Conservation (phyloP, 768 basidiomycete genomes). For the Macrolepiota fuliginosa region DNA sequence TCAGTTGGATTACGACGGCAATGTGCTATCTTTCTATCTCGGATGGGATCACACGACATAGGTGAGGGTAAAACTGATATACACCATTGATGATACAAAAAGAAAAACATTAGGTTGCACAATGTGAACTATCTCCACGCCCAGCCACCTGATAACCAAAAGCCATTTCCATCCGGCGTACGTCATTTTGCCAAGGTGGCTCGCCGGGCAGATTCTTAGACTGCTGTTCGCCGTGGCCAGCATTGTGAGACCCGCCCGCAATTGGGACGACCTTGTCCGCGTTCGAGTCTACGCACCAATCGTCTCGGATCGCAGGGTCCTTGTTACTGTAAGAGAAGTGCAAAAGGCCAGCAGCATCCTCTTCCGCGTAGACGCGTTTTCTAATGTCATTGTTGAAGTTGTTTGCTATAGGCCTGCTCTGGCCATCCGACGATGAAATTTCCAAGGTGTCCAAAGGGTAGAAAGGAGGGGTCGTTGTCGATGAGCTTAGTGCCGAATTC, state of each 20-base stretch:
- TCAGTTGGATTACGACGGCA: neutral
- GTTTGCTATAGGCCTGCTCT: neutral
- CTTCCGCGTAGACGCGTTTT: neutral
- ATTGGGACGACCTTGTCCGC: neutral
- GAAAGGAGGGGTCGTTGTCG: slow-evolving; percentile 2
- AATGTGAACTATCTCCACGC: neutral
- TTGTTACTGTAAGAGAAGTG: neutral
- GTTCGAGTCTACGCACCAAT: neutral
- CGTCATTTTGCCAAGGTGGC: neutral
- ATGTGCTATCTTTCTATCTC: neutral
- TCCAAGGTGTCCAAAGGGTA: neutral
- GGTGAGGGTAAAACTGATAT: neutral
- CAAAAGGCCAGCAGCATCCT: neutral
- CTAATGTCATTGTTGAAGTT: neutral
- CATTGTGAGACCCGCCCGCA: too few species aligned
- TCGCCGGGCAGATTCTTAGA: neutral
- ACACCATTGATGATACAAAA: neutral
- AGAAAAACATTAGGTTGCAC: neutral
- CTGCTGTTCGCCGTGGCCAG: neutral
- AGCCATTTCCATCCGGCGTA: neutral
- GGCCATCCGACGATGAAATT: neutral
- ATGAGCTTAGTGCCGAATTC: neutral
- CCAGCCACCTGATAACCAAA: neutral
- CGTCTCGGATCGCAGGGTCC: neutral
- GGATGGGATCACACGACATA: neutral